Percentiles rank a stretch among this genome's conserved stretches.
phyloP scores from a whole-genome alignment of 805 yeast species.

The Isabelozyma gotoi region DNA sequence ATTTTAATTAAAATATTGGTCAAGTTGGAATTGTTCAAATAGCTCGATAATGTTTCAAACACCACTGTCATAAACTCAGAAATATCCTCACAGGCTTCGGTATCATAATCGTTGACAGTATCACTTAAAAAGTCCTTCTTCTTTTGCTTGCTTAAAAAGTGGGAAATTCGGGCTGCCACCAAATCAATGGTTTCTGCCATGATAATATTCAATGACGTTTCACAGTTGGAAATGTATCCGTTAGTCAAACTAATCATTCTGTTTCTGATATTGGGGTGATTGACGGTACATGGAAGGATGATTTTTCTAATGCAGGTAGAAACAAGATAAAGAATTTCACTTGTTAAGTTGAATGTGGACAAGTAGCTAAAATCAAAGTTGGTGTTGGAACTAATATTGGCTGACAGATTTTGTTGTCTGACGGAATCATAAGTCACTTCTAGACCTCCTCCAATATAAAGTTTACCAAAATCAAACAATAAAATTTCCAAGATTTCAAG shows the following conservation, averaged over 20 bases:
- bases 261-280: constrained; percentile 55
- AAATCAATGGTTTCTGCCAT: constrained; percentile 57
- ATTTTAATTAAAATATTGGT: constrained; percentile 50
- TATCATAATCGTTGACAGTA: constrained; percentile 53
- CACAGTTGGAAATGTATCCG: constrained; percentile 57
- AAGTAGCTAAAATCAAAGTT: constrained; percentile 48
- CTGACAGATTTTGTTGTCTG: constrained; percentile 30
- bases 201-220: constrained; percentile 63
- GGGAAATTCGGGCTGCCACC: constrained; percentile 49
- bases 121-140: constrained; percentile 64
- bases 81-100: constrained; percentile 67
- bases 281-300: constrained; percentile 70
- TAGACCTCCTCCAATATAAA: constrained; percentile 71
- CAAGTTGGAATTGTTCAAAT: constrained; percentile 45
- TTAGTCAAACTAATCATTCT: constrained; percentile 64
- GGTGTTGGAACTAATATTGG: constrained; percentile 20
- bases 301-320: constrained; percentile 75
- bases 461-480: constrained; percentile 66
- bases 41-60: constrained; percentile 35
- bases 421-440: constrained; percentile 62
- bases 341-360: constrained; percentile 48
- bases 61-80: constrained; percentile 50
- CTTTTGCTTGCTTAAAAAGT: constrained; percentile 60
- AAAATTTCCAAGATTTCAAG: constrained; percentile 66
- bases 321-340: constrained; percentile 62